phyloP scores from a whole-genome alignment of 306 rosid genomes.

The Bauhinia variegata region DNA sequence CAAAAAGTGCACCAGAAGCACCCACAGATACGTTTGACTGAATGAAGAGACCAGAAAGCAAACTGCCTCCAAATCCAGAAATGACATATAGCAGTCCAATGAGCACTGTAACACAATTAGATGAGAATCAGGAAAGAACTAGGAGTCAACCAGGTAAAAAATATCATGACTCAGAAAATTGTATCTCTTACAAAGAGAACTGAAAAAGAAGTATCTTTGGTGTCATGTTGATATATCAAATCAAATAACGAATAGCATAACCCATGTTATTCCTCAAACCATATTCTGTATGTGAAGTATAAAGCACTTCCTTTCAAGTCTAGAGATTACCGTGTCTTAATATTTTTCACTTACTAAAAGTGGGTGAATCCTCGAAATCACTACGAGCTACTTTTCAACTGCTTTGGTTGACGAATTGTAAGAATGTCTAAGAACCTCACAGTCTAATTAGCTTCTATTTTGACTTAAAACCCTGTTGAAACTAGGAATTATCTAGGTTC shows the following conservation, averaged over 20 bases:
- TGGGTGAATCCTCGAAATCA: background rate
- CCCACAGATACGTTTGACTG: conserved; percentile 92
- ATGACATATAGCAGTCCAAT: conserved; percentile 78
- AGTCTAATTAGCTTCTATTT: background rate
- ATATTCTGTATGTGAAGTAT: background rate
- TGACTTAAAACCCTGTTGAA: conserved; percentile 4
- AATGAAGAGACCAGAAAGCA: conserved; percentile 82
- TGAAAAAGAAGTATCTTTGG: conserved; percentile 18
- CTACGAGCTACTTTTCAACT: background rate
- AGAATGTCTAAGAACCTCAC: conserved; percentile 1
- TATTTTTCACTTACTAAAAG: conserved; percentile 20
- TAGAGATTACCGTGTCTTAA: background rate
- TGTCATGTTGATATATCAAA: conserved; percentile 6
- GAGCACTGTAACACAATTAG: conserved; percentile 55
- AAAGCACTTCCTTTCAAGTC: background rate
- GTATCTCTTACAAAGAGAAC: background rate
- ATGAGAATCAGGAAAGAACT: conserved; percentile 16
- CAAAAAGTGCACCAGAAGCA: conserved; percentile 98
- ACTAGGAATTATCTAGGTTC: background rate
- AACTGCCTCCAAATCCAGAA: conserved; percentile 94
- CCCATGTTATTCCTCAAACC: conserved; percentile 7
- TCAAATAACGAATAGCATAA: background rate
- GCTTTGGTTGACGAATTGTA: conserved; percentile 8
- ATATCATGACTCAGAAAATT: conserved; percentile 27
- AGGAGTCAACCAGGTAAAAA: conserved; percentile 13